Conservation (phyloP, 2,329 filamentous ascomycete species). For the Fusarium protoensiforme region DNA sequence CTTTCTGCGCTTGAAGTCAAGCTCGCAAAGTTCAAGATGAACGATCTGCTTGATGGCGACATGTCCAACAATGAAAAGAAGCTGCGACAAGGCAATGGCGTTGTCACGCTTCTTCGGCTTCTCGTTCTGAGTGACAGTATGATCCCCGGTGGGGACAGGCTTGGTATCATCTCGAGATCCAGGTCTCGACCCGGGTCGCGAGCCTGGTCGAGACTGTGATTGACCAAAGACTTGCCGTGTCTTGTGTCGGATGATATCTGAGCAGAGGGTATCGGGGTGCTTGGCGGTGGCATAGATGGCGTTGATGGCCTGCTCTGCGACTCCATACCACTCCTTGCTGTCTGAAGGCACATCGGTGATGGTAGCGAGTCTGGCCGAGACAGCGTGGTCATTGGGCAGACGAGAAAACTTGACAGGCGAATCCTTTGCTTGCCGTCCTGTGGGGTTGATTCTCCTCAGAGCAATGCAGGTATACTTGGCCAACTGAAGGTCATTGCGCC, state of each 20-base stretch:
- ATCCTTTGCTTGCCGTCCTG: constrained; percentile 81
- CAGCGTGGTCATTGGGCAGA: constrained; percentile 90
- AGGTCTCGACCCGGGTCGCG: constrained; percentile 62
- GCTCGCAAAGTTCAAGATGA: constrained; percentile 95
- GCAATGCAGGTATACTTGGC: constrained; percentile 97
- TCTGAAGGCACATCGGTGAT: constrained; percentile 88
- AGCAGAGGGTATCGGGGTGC: constrained; percentile 92
- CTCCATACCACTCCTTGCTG: constrained; percentile 95
- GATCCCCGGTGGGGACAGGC: constrained; percentile 44
- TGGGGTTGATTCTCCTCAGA: constrained; percentile 88
- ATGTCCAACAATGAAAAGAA: constrained; percentile 95
- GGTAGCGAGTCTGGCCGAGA: constrained; percentile 81
- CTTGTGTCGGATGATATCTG: constrained; percentile 88
- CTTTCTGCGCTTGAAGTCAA: constrained; percentile 97
- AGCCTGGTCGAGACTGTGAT: constrained; percentile 51
- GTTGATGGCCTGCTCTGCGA: constrained; percentile 95
- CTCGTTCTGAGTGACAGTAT: constrained; percentile 49
- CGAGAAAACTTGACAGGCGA: constrained; percentile 77
- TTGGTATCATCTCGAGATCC: constrained; percentile 57
- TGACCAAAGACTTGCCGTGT: constrained; percentile 80
- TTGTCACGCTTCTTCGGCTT: constrained; percentile 70
- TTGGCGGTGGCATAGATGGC: constrained; percentile 95
- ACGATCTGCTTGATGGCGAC: constrained; percentile 99
- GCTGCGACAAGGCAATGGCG: constrained; percentile 83
- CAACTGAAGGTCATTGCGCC: constrained; percentile 84